Percentiles rank a stretch among this genome's conserved stretches.
phyloP scores from a whole-genome alignment of 1,139 yeast genomes.

The Lipomyces yarrowii region DNA sequence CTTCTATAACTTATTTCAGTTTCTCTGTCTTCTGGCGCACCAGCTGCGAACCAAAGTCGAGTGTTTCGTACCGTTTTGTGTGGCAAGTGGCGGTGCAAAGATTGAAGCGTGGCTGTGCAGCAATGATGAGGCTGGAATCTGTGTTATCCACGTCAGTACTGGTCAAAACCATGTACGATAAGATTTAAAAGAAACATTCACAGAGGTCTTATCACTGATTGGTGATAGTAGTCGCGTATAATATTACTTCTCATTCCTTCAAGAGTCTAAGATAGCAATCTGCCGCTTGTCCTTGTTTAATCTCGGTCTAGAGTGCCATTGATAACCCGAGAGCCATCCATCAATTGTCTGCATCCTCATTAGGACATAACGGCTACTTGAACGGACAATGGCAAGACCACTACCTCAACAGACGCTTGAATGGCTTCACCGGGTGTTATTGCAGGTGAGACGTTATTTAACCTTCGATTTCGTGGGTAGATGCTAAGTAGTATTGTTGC shows the following conservation, averaged over 20 bases:
- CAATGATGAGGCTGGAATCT: no score
- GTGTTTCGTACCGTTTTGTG: neutral
- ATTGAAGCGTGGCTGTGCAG: neutral
- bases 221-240: neutral
- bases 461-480: neutral
- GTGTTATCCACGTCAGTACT: no score
- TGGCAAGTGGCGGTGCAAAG: neutral
- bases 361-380: neutral
- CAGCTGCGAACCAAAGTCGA: no score
- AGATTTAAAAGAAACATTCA: no score
- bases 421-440: slow-evolving; percentile 60
- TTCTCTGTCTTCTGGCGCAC: neutral
- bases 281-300: neutral
- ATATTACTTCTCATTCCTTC: neutral
- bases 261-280: neutral
- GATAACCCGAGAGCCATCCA: neutral
- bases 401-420: slow-evolving; percentile 53
- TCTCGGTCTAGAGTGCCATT: neutral
- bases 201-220: neutral
- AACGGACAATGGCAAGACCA: slow-evolving; percentile 21
- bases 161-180: no score
- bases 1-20: no score
- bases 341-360: neutral
- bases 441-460: slow-evolving; percentile 46
- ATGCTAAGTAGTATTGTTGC: neutral